These are phyloP conservation scores for Pyrenochaeta sp. DNA, from an alignment of 2,329 filamentous ascomycete genomes.

Conservation along the genomic window DNA sequence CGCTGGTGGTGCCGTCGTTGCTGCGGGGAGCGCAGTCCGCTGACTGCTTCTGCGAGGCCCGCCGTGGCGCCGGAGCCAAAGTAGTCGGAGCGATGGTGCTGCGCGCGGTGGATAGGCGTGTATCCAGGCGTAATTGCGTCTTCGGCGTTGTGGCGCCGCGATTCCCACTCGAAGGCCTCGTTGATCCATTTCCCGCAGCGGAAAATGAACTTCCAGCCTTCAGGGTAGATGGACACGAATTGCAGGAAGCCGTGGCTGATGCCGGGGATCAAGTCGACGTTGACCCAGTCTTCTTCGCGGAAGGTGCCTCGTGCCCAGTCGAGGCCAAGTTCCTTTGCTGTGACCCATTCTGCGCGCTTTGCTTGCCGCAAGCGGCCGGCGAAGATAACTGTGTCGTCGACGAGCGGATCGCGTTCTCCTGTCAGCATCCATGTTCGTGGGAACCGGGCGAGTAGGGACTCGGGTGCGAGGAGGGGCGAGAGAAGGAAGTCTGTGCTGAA, in stretches of 20 bases:
- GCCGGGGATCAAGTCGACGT: conserved; percentile 85
- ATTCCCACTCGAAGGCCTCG: conserved; percentile 69
- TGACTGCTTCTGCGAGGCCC: conserved; percentile 83
- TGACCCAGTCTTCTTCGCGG: conserved; percentile 76
- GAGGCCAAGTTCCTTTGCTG: conserved; percentile 64
- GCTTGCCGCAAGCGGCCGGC: conserved; percentile 86
- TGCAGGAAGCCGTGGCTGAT: conserved; percentile 94
- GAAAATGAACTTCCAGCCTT: conserved; percentile 87
- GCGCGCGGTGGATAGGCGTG: conserved; percentile 11
- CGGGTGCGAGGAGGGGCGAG: conserved; percentile 87
- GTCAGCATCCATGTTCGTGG: conserved; percentile 95
- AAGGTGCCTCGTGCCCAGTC: conserved; percentile 64
- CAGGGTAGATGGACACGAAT: conserved; percentile 86
- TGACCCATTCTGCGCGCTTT: conserved; percentile 65
- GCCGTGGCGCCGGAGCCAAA: conserved; percentile 65
- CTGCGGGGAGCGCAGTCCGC: conserved; percentile 52
- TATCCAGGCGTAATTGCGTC: conserved; percentile 20
- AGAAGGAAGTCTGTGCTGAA: conserved; percentile 91
- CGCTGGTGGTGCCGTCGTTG: conserved; percentile 56
- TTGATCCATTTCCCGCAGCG: conserved; percentile 82
- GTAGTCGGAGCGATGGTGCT: conserved; percentile 69
- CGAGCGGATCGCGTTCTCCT: conserved; percentile 91
- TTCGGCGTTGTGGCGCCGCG: conserved; percentile 43
- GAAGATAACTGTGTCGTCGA: conserved; percentile 97
- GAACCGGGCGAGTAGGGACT: conserved; percentile 81